Percentiles rank a stretch among this genome's conserved stretches.
Evolutionary conservation across 768 basidiomycete genomes (phyloP).

Genomic region (Panellus pusillus): DNA sequence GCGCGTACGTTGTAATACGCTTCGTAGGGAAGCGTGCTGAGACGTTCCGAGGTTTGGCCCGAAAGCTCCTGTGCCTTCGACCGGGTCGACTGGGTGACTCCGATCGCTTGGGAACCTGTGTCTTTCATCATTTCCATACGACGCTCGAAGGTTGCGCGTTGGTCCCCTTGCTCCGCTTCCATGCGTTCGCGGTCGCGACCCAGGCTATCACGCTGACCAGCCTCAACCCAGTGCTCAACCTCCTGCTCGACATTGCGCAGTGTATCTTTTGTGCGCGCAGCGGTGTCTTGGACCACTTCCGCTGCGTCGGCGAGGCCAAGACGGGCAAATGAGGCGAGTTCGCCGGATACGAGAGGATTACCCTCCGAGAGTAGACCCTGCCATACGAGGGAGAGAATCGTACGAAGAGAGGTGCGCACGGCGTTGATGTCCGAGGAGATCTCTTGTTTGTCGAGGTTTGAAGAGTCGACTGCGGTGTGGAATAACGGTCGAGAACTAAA

Average conservation of each 20-base stretch:
- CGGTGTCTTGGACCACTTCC: constrained; percentile 54
- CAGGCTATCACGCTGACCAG: constrained; percentile 56
- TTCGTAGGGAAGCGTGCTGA: constrained; percentile 51
- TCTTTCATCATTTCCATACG: constrained; percentile 65
- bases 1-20: constrained; percentile 53
- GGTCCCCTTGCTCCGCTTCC: constrained; percentile 47
- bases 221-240: constrained; percentile 56
- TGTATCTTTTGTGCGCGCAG: constrained; percentile 50
- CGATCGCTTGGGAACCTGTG: constrained; percentile 57
- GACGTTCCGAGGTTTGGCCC: constrained; percentile 37
- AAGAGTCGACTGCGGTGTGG: neutral
- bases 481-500: neutral
- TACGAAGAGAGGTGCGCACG: constrained; percentile 11
- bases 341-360: constrained; percentile 49
- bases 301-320: constrained; percentile 66
- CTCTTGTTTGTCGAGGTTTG: neutral
- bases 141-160: constrained; percentile 57
- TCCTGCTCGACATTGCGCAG: constrained; percentile 56
- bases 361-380: constrained; percentile 48
- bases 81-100: constrained; percentile 43
- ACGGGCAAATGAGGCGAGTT: constrained; percentile 63
- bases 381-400: constrained; percentile 18
- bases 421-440: constrained; percentile 1
- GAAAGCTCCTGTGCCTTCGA: constrained; percentile 43
- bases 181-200: constrained; percentile 52